Conservation (phyloP, 2,329 filamentous ascomycete genomes). For the Pseudocercospora pini-densiflorae region DNA sequence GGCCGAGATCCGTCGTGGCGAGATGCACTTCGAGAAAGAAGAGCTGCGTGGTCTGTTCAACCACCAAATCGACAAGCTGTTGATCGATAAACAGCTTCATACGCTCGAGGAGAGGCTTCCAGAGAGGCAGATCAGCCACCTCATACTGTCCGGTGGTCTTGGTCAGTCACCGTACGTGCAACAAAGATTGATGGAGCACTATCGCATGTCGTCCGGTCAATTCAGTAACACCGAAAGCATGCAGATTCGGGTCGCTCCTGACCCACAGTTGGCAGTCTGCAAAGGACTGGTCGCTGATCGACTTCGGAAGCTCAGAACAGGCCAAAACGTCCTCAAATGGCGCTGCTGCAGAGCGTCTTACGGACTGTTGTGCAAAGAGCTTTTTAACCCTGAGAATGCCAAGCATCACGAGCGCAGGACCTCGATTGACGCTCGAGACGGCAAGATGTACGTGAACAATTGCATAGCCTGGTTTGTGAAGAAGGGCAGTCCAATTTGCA, state of each 20-base stretch:
- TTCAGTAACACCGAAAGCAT: not conserved
- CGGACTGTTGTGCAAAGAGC: slow-evolving; percentile 5
- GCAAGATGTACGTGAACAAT: slow-evolving; percentile 8
- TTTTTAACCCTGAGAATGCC: not conserved
- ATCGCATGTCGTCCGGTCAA: not conserved
- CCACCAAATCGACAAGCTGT: not conserved
- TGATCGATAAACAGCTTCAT: slow-evolving; percentile 10
- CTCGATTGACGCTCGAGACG: not conserved
- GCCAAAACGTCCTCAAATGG: not conserved
- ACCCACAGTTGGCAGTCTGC: slow-evolving; percentile 8
- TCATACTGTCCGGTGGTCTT: not conserved
- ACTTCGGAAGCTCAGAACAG: slow-evolving; percentile 6
- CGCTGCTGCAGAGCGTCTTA: slow-evolving; percentile 7
- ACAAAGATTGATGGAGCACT: slow-evolving; percentile 9
- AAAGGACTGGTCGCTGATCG: slow-evolving; percentile 10
- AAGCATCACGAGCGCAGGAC: not conserved
- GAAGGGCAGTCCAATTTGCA: slow-evolving; percentile 7
- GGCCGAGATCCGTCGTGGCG: slow-evolving; percentile 46
- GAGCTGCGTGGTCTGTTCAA: slow-evolving; percentile 54
- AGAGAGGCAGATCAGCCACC: slow-evolving; percentile 5
- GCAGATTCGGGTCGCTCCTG: not conserved
- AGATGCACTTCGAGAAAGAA: slow-evolving; percentile 36
- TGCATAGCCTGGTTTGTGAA: slow-evolving; percentile 8
- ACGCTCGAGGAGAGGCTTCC: not conserved
- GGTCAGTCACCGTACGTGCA: slow-evolving; percentile 6